Evolutionary conservation across 306 rosid species (phyloP).

Genomic region (Ormosia emarginata): DNA sequence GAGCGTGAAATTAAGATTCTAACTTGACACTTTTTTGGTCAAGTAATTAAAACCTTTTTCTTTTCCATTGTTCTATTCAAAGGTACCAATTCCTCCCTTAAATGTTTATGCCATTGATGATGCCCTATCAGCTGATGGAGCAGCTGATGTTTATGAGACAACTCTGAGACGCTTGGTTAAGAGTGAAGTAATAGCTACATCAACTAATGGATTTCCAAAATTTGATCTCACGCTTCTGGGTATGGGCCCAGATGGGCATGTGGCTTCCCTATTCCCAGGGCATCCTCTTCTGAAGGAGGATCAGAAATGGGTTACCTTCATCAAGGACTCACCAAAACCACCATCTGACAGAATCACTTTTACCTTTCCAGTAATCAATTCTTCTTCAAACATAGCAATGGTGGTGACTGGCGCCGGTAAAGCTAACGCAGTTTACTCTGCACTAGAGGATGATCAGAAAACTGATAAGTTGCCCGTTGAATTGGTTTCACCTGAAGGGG

Average conservation of each 20-base stretch:
- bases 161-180: conserved; percentile 57
- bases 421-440: conserved; percentile 63
- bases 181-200: conserved; percentile 40
- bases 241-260: conserved; percentile 98
- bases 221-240: conserved; percentile 91
- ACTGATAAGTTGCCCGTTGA: conserved; percentile 65
- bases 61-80: not conserved
- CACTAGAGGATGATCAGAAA: conserved; percentile 39
- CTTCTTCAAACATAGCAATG: conserved; percentile 64
- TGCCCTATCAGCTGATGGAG: conserved; percentile 78
- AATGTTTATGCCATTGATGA: conserved; percentile 79
- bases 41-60: not conserved
- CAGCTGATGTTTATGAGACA: conserved; percentile 88
- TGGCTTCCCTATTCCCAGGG: conserved; percentile 93
- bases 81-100: conserved; percentile 71
- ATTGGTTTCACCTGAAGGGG: conserved; percentile 74
- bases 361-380: conserved; percentile 82
- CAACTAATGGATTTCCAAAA: conserved; percentile 69
- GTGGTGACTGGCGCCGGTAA: conserved; percentile 71
- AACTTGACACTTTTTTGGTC: not conserved
- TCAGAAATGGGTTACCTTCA: conserved; percentile 76
- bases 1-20: not conserved
- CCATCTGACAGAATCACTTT: conserved; percentile 91
- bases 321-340: conserved; percentile 89
- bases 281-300: conserved; percentile 76